These are phyloP conservation scores for Lippia alba DNA, from an alignment of 305 asterid genomes.

Conservation along the genomic window DNA sequence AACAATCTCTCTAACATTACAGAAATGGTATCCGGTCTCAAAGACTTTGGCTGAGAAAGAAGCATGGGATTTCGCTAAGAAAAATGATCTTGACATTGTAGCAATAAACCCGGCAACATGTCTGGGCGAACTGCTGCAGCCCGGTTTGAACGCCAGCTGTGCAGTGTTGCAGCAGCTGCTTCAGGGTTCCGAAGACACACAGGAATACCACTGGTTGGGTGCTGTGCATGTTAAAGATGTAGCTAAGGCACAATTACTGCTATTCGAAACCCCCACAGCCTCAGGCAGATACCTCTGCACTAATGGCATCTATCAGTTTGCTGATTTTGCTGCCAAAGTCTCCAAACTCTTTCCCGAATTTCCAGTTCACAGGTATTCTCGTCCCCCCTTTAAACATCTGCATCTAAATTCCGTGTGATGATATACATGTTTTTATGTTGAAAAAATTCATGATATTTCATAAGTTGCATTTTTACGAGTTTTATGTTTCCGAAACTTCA, in stretches of 20 bases:
- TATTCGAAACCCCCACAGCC: slow-evolving; percentile 69
- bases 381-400: neutral
- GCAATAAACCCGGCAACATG: slow-evolving; percentile 80
- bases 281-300: slow-evolving; percentile 89
- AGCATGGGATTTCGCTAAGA: slow-evolving; percentile 81
- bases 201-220: slow-evolving; percentile 89
- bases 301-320: slow-evolving; percentile 79
- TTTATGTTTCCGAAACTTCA: slow-evolving; percentile 17
- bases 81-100: slow-evolving; percentile 65
- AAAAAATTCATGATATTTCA: slow-evolving; percentile 21
- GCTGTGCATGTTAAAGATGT: slow-evolving; percentile 93
- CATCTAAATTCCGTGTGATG: slow-evolving; percentile 3
- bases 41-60: slow-evolving; percentile 86
- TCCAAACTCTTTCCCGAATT: slow-evolving; percentile 66
- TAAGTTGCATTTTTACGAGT: slow-evolving; percentile 1
- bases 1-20: slow-evolving; percentile 22
- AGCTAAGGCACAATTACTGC: slow-evolving; percentile 70
- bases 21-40: slow-evolving; percentile 93
- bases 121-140: slow-evolving; percentile 78
- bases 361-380: slow-evolving; percentile 74
- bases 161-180: slow-evolving; percentile 84
- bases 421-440: slow-evolving; percentile 7
- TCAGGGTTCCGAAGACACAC: slow-evolving; percentile 76
- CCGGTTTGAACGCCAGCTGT: slow-evolving; percentile 82
- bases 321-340: slow-evolving; percentile 71